phyloP scores from a whole-genome alignment of 768 basidiomycete species.

The Boletus fagicola region DNA sequence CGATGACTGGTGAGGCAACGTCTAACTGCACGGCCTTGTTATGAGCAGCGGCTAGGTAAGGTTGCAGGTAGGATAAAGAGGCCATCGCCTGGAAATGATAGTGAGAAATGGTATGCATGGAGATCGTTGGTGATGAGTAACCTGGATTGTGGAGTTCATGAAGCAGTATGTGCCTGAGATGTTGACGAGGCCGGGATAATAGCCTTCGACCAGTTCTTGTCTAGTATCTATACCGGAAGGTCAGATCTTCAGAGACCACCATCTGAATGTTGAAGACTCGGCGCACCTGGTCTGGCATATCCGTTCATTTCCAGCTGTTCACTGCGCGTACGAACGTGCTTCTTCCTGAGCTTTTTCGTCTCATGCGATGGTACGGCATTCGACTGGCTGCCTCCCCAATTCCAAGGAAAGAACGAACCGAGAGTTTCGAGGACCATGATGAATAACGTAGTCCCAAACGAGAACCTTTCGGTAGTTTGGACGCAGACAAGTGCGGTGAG shows the following conservation, averaged over 20 bases:
- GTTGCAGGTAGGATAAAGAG: conserved; percentile 78
- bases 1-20: conserved; percentile 83
- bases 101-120: conserved; percentile 15
- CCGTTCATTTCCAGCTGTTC: conserved; percentile 54
- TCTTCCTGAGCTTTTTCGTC: conserved; percentile 49
- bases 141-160: conserved; percentile 96
- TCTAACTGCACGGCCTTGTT: conserved; percentile 75
- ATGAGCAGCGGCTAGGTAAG: conserved; percentile 74
- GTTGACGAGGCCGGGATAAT: conserved; percentile 92
- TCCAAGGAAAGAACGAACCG: conserved; percentile 59
- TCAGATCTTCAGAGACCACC: not conserved
- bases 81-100: conserved; percentile 69
- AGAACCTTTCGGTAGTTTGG: conserved; percentile 32
- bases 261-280: not conserved
- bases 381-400: conserved; percentile 45
- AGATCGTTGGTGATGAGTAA: conserved; percentile 22
- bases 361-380: conserved; percentile 27
- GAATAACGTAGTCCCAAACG: conserved; percentile 27
- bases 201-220: conserved; percentile 35
- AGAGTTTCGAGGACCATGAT: conserved; percentile 60
- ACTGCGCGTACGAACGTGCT: conserved; percentile 48
- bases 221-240: conserved; percentile 20
- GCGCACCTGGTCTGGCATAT: conserved; percentile 32
- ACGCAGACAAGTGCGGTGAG: conserved; percentile 33
- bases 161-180: conserved; percentile 96